phyloP scores from a whole-genome alignment of 1,284 basidiomycete species.

The Testicularia cyperi region DNA sequence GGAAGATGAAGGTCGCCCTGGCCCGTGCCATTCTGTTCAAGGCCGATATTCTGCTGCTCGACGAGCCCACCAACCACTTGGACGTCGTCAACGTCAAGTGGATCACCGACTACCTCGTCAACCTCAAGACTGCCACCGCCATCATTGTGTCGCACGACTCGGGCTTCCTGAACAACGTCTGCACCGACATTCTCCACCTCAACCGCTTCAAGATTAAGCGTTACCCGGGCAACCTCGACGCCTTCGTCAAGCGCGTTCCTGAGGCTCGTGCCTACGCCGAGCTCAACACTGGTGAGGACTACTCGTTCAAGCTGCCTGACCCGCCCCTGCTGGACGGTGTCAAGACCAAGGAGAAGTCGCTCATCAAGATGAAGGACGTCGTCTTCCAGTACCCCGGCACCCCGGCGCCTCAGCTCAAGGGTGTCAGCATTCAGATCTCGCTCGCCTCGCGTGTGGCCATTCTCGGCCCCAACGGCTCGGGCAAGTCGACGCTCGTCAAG shows the following conservation, averaged over 20 bases:
- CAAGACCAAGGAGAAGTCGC: constrained; percentile 61
- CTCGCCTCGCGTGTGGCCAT: constrained; percentile 60
- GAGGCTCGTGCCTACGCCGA: constrained; percentile 59
- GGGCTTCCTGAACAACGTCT: constrained; percentile 58
- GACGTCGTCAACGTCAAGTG: constrained; percentile 60
- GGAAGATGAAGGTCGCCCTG: constrained; percentile 61
- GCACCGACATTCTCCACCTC: constrained; percentile 60
- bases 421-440: constrained; percentile 59
- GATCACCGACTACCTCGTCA: constrained; percentile 59
- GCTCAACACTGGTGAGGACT: constrained; percentile 59
- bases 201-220: constrained; percentile 61
- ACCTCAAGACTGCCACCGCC: constrained; percentile 50
- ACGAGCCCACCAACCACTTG: constrained; percentile 61
- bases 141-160: constrained; percentile 61
- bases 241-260: constrained; percentile 60
- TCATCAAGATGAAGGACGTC: constrained; percentile 60
- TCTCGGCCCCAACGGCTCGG: constrained; percentile 60
- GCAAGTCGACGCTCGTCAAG: constrained; percentile 60
- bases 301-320: constrained; percentile 61
- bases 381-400: constrained; percentile 59
- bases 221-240: constrained; percentile 59
- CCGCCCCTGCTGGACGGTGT: constrained; percentile 60
- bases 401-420: constrained; percentile 57
- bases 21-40: constrained; percentile 60
- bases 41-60: constrained; percentile 60